Percentiles rank a stretch among this genome's conserved stretches.
These are phyloP conservation scores for Suhomyces guaymorum DNA, from an alignment of 1,139 yeast species.

Conservation along the genomic window DNA sequence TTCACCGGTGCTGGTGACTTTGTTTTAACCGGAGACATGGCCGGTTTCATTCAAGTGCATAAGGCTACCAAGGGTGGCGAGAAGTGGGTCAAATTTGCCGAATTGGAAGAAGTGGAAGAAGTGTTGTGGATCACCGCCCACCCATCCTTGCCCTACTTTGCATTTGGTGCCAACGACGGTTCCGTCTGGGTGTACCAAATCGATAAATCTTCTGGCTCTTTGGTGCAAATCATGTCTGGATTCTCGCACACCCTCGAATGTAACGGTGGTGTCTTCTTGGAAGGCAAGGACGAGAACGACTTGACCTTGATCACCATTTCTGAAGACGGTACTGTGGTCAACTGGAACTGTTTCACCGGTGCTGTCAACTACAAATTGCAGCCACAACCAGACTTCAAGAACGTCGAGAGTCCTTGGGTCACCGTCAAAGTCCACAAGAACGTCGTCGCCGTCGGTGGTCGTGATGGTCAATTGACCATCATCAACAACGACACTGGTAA, in stretches of 20 bases:
- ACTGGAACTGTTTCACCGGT: constrained; percentile 87
- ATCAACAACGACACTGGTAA: constrained; percentile 74
- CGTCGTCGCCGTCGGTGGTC: constrained; percentile 72
- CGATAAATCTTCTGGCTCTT: constrained; percentile 51
- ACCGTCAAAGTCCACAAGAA: constrained; percentile 53
- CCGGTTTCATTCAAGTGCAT: constrained; percentile 78
- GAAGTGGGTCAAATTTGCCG: constrained; percentile 71
- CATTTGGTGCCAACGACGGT: constrained; percentile 94
- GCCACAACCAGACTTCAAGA: constrained; percentile 63
- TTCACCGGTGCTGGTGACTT: constrained; percentile 82
- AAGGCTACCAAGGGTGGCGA: constrained; percentile 74
- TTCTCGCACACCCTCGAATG: constrained; percentile 79
- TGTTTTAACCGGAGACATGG: constrained; percentile 91
- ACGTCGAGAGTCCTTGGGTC: constrained; percentile 86
- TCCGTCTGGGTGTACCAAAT: constrained; percentile 92
- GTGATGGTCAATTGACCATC: constrained; percentile 81
- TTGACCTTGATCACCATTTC: constrained; percentile 72
- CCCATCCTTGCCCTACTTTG: constrained; percentile 71
- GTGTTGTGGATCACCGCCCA: constrained; percentile 74
- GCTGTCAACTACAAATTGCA: constrained; percentile 65
- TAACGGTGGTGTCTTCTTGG: constrained; percentile 73
- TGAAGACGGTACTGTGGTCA: constrained; percentile 85
- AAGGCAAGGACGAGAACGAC: constrained; percentile 59
- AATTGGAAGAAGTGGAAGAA: constrained; percentile 84
- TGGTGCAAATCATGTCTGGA: constrained; percentile 76